phyloP scores from a whole-genome alignment of 2,329 filamentous ascomycete species.

The Aureobasidium sp. region DNA sequence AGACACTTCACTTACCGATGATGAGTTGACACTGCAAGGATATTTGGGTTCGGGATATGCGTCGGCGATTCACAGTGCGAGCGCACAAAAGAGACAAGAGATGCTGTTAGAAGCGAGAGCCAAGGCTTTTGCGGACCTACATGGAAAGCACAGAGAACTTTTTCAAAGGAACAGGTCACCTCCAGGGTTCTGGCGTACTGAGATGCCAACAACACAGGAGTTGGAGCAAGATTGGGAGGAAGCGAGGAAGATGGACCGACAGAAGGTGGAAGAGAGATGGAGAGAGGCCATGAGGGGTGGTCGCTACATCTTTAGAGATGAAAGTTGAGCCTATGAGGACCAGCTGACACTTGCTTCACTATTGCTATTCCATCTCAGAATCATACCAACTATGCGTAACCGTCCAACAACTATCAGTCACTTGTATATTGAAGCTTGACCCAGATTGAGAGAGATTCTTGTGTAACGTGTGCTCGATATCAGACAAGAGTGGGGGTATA shows the following conservation, averaged over 20 bases:
- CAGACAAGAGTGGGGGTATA: slow-evolving; percentile 3
- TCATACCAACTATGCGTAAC: not conserved
- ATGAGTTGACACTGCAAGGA: slow-evolving; percentile 40
- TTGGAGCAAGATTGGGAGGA: slow-evolving; percentile 55
- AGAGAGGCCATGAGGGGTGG: slow-evolving; percentile 70
- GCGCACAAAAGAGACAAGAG: slow-evolving; percentile 50
- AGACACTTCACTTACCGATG: slow-evolving; percentile 20
- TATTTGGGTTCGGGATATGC: slow-evolving; percentile 41
- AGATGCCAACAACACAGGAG: slow-evolving; percentile 86
- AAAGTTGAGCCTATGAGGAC: slow-evolving; percentile 31
- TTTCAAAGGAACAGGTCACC: slow-evolving; percentile 66
- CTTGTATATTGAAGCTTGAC: not conserved
- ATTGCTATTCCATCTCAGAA: not conserved
- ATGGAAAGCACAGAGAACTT: slow-evolving; percentile 68
- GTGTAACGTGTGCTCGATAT: not conserved
- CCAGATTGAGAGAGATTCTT: not conserved
- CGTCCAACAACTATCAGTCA: not conserved
- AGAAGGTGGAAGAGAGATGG: slow-evolving; percentile 63
- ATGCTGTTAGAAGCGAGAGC: slow-evolving; percentile 69
- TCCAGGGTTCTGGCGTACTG: slow-evolving; percentile 82
- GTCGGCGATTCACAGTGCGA: not conserved
- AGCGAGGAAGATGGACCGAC: slow-evolving; percentile 54
- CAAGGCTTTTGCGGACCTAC: slow-evolving; percentile 62
- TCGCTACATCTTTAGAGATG: slow-evolving; percentile 80
- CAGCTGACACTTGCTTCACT: not conserved